Percentiles rank a stretch among this genome's conserved stretches.
phyloP scores from a whole-genome alignment of 2,329 filamentous ascomycete species.

The Alternaria consortialis region DNA sequence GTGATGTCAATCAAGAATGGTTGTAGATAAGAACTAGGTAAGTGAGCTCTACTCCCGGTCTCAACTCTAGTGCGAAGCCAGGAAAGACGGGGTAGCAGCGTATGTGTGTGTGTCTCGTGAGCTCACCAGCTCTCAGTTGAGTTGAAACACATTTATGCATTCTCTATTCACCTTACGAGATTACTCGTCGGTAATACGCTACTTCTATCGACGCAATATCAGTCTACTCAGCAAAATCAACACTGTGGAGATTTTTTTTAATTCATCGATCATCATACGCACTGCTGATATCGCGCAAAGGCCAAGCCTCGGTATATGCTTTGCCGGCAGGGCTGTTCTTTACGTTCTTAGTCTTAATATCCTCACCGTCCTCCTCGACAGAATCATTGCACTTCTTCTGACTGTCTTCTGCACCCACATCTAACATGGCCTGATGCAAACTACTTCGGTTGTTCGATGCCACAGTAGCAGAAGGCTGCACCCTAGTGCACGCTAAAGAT shows the following conservation, averaged over 20 bases:
- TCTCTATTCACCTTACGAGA: not conserved
- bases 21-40: not conserved
- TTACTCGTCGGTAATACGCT: not conserved
- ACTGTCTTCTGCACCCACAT: not conserved
- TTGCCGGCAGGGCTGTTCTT: not conserved
- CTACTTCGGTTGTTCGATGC: not conserved
- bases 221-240: not conserved
- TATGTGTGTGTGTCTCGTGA: not conserved
- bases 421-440: conserved; percentile 4
- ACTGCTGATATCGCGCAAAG: not conserved
- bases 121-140: not conserved
- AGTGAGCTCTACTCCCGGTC: not conserved
- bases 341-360: not conserved
- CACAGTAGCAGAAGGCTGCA: not conserved
- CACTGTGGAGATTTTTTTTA: not conserved
- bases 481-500: not conserved
- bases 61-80: not conserved
- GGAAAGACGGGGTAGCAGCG: not conserved
- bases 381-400: not conserved
- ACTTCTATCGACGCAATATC: not conserved
- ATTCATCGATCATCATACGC: not conserved
- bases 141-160: not conserved
- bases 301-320: conserved; percentile 7
- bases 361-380: not conserved
- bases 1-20: conserved; percentile 9